Conservation (phyloP, 169 alveolate species). For the Babesia ovata region DNA sequence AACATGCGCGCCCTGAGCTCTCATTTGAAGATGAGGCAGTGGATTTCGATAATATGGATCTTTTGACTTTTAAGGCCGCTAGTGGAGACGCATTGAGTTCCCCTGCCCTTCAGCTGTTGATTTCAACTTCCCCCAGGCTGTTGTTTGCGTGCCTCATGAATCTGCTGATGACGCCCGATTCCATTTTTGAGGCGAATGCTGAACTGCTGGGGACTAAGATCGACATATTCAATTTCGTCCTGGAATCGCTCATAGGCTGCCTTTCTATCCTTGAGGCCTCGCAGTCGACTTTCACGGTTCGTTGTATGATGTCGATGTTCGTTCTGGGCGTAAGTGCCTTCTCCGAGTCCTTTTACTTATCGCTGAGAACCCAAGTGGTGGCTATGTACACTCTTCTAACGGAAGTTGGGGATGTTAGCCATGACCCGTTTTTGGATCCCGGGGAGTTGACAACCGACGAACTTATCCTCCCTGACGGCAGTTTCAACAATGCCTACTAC, state of each 20-base stretch:
- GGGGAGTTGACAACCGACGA: conserved; percentile 17
- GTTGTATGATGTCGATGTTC: conserved; percentile 41
- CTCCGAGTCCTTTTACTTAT: conserved; percentile 24
- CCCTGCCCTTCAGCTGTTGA: conserved; percentile 25
- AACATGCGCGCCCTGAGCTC: conserved; percentile 27
- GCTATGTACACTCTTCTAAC: conserved; percentile 45
- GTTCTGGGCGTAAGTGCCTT: conserved; percentile 27
- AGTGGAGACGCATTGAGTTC: conserved; percentile 6
- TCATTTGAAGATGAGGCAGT: conserved; percentile 24
- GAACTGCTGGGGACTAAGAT: conserved; percentile 38
- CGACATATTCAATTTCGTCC: conserved; percentile 41
- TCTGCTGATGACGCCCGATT: conserved; percentile 13
- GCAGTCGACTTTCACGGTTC: conserved; percentile 19
- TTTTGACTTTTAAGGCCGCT: conserved; percentile 7
- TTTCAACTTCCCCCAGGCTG: conserved; percentile 50
- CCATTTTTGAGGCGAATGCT: conserved; percentile 5
- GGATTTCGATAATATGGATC: conserved; percentile 42
- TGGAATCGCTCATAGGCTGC: conserved; percentile 28
- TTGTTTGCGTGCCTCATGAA: conserved; percentile 45
- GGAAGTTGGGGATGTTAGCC: conserved; percentile 12
- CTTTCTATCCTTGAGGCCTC: conserved; percentile 26
- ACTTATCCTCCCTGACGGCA: conserved; percentile 43
- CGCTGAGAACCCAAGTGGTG: conserved; percentile 23
- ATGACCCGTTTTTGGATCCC: conserved; percentile 17
- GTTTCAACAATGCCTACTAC: conserved; percentile 45